Evolutionary conservation across 257 asterid genomes (phyloP), one percentile per base, ranked within the genome.

Genomic region (Solanum clarkiae): DNA sequence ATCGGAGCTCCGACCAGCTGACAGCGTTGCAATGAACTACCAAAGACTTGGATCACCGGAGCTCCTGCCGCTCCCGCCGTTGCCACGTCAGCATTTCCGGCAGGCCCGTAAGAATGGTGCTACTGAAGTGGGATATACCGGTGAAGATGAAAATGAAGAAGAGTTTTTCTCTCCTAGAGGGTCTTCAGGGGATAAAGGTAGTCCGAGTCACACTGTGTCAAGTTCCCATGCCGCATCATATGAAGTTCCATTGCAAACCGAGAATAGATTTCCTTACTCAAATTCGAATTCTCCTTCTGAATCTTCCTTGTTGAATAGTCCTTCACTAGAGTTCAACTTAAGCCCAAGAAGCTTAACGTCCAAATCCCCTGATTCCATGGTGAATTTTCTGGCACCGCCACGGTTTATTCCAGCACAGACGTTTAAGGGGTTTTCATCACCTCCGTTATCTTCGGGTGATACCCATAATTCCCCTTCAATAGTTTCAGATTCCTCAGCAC

Each of bases 51-150:
- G 94, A 44, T 96, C 99, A 22, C 99, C 99, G 83, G 99, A 96
- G 88, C 98, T 96, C 82, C 97, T 83, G 29, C 99, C 99, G 2
- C 92, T 96, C 40, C 99, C 99, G 2, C 98, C 99, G 1, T 75
- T 94, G 63, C 95, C 98, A 0, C 98, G 98, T 6, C 95, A 93
- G 80, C 91, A 89, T 36, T 87, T 88, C 77, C 88, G 9, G 47
- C 92, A 90, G 3, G 84, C 14, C 56, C 86, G 53, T 87, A 72
- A 66, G 22, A 88, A 85, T 44, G 54, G 12, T 32, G 75, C 47
- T 65, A 22, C 88, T 22, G 80, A 49, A 69, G 53, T 69, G 80
- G 80, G 80, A n/a, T 72, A 16, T n/a, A 36, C 62, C 47, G 70
- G 83, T 12, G 86, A 87, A 6, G 89, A 84, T 36, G 79, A 69